Evolutionary conservation across 768 basidiomycete genomes (phyloP).

Genomic region (Rhodosporidiobolus odoratus): DNA sequence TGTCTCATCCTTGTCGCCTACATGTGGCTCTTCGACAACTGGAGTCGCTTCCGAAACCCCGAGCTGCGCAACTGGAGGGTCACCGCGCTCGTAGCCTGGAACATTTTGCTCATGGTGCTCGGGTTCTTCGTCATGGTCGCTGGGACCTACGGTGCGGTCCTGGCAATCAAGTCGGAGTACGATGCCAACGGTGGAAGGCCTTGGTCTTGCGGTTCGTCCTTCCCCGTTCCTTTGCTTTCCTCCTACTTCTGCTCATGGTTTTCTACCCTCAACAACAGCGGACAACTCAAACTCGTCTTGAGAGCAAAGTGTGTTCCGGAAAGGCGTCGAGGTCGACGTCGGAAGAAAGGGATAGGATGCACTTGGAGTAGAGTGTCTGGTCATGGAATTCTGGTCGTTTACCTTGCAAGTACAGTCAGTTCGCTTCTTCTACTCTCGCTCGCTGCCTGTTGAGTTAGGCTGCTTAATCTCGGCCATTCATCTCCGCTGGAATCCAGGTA

Average conservation of each 20-base stretch:
- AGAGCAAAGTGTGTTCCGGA: too few species aligned
- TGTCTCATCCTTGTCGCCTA: slow-evolving; percentile 17
- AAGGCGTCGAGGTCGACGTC: too few species aligned
- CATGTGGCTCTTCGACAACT: slow-evolving; percentile 26
- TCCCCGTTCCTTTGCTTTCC: too few species aligned
- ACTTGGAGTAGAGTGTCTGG: too few species aligned
- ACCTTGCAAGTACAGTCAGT: slow-evolving; percentile 60
- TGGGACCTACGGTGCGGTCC: slow-evolving; percentile 24
- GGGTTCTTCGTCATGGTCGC: slow-evolving; percentile 38
- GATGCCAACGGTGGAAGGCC: background rate
- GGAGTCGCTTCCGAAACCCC: background rate
- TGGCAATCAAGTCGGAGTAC: too few species aligned
- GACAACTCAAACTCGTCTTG: too few species aligned
- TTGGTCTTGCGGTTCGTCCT: too few species aligned
- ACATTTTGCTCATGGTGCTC: slow-evolving; percentile 32
- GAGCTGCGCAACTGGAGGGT: slow-evolving; percentile 1
- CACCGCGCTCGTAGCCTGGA: slow-evolving; percentile 18
- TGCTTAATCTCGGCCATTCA: too few species aligned
- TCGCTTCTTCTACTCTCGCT: slow-evolving; percentile 8
- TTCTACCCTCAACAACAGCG: too few species aligned
- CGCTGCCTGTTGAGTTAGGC: slow-evolving; percentile 44
- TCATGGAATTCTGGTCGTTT: too few species aligned
- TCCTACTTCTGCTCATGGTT: too few species aligned
- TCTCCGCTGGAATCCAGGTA: background rate
- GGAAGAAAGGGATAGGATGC: too few species aligned